phyloP scores from a whole-genome alignment of 2,329 filamentous ascomycete species.

The Emmonsiellopsis sp. region DNA sequence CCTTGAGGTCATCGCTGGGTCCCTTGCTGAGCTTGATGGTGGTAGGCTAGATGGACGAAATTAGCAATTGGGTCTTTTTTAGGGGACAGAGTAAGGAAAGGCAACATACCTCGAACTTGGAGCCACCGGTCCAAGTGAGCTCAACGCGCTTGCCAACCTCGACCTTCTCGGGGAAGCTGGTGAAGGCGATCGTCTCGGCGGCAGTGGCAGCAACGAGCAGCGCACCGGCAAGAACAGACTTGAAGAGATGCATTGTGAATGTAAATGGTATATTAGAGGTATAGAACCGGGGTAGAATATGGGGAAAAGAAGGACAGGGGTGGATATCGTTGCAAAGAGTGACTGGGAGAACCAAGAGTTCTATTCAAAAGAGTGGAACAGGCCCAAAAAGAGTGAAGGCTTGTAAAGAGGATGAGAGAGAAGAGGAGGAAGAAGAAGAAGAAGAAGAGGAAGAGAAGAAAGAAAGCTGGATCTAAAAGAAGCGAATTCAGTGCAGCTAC shows the following conservation, averaged over 20 bases:
- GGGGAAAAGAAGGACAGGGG: not conserved
- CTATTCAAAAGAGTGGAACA: conserved; percentile 4
- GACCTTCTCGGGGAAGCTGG: conserved; percentile 41
- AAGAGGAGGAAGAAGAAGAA: not conserved
- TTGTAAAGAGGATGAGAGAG: not conserved
- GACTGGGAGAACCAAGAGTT: not conserved
- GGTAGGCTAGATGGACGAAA: conserved; percentile 31
- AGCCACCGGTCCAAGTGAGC: conserved; percentile 40
- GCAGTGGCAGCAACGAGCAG: conserved; percentile 37
- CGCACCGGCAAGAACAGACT: conserved; percentile 38
- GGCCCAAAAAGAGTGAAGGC: conserved; percentile 3
- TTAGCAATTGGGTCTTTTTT: conserved; percentile 9
- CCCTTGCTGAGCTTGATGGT: conserved; percentile 51
- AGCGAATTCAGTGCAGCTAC: too few relatives aligned
- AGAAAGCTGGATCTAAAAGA: not conserved
- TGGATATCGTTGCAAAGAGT: not conserved
- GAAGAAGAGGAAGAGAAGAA: not conserved
- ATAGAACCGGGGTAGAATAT: not conserved
- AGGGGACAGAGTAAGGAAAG: not conserved
- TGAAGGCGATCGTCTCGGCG: conserved; percentile 44
- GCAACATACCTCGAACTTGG: conserved; percentile 18
- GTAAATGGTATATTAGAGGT: not conserved
- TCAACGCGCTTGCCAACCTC: conserved; percentile 41
- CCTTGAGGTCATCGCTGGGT: conserved; percentile 39
- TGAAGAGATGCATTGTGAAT: conserved; percentile 43